Evolutionary conservation across 345 rosid genomes (phyloP), one percentile per base, ranked within the genome.

Genomic region (Odontarrhena argentea): DNA sequence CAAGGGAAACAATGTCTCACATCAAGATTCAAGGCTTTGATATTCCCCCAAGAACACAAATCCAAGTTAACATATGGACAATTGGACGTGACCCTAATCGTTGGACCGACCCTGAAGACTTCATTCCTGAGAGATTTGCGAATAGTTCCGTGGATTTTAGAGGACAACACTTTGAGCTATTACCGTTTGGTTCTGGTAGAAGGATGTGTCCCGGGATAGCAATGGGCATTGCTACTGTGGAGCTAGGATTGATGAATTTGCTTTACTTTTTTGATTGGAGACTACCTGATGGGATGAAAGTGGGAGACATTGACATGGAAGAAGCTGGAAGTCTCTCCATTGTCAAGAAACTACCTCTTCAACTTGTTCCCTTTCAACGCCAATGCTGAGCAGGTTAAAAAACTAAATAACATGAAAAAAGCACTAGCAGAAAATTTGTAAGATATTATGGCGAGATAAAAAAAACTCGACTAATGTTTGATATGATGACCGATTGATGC

Each of bases 121-220:
- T 54, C 12, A 26, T 24, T 15, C 58, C 58, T 8, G 58, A 54
- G 9, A 15, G 58, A 2, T 54, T 54, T 54, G 14, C 7, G 3
- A 15, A 54, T 11, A 26, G 9, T 30, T 15, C n/a, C 10, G 22
- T 54, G 2, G 40, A 54, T 54, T 54, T 25, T 32, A 25, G 7
- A 26, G 58, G 58, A 6, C 79, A 79, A 51, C 30, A 74, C 12
- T 84, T 65, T 37, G 68, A 74, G 6, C 13, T 81, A 42, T 62
- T 84, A 54, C 82, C 85, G 9, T 81, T 81, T 63, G 88, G 85
- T 14, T 77, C 79, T 30, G 87, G 87, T 65, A 73, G 85, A 69
- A 84, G 87, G 69, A 71, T 74, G 8, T 84, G 85, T 59, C 85
- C 85, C 0, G 85, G 77, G 42, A 78, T 60, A 63, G 11, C 4